Percentiles rank a stretch among this genome's conserved stretches.
Evolutionary conservation across 805 yeast genomes (phyloP).

Genomic region (Kurtzmaniella fragi): DNA sequence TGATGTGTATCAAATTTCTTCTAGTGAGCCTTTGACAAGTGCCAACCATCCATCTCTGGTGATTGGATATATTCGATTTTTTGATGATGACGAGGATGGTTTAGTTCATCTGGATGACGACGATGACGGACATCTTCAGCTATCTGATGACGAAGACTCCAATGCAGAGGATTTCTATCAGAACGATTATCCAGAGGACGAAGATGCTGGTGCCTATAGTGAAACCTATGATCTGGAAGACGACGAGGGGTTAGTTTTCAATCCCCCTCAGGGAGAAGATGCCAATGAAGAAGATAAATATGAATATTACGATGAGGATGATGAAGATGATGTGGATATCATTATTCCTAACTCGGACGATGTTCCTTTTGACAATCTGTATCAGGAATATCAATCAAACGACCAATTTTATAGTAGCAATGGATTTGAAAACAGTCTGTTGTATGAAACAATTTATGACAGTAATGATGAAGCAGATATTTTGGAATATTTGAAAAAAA

Average conservation of each 20-base stretch:
- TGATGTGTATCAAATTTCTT: constrained; percentile 61
- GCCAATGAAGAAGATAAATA: constrained; percentile 16
- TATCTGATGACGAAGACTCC: constrained; percentile 76
- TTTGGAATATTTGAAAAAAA: too few species aligned
- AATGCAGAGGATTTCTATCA: constrained; percentile 89
- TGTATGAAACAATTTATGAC: too few species aligned
- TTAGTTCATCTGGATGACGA: constrained; percentile 35
- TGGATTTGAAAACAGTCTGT: too few species aligned
- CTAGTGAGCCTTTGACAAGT: constrained; percentile 31
- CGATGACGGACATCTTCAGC: constrained; percentile 15
- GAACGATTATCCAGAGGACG: constrained; percentile 95
- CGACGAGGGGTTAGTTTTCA: constrained; percentile 13
- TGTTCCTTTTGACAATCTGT: constrained; percentile 1
- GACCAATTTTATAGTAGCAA: too few species aligned
- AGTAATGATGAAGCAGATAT: too few species aligned
- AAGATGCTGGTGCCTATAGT: constrained; percentile 47
- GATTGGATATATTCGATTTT: constrained; percentile 51
- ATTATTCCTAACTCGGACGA: constrained; percentile 1
- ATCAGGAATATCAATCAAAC: too few species aligned
- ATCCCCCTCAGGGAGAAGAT: constrained; percentile 10
- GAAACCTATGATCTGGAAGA: constrained; percentile 13
- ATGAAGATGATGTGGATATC: constrained; percentile 20
- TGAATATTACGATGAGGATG: constrained; percentile 29
- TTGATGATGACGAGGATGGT: constrained; percentile 50
- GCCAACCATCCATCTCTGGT: constrained; percentile 45